Percentiles rank a stretch among this genome's conserved stretches.
Conservation (phyloP, 1,284 basidiomycete species). For the Puccinia brachypodii region DNA sequence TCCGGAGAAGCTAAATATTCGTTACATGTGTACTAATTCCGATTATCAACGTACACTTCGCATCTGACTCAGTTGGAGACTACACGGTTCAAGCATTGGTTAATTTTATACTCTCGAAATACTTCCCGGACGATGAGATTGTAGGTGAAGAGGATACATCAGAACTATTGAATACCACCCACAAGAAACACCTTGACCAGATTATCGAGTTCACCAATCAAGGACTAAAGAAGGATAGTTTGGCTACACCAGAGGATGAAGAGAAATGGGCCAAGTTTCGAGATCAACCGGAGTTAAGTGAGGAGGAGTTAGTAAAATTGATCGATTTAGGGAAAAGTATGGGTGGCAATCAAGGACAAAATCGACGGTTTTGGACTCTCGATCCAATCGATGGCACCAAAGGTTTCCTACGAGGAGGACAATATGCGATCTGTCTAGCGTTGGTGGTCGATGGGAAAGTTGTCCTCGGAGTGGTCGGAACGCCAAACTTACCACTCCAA, state of each 20-base stretch:
- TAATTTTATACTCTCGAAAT: slow-evolving; percentile 67
- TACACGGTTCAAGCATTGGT: slow-evolving; percentile 87
- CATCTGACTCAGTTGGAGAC: slow-evolving; percentile 71
- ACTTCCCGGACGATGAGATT: slow-evolving; percentile 83
- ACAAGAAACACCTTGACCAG: slow-evolving; percentile 8
- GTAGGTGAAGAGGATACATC: slow-evolving; percentile 93
- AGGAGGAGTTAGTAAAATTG: slow-evolving; percentile 7
- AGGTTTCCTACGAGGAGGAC: slow-evolving; percentile 91
- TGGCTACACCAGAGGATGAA: slow-evolving; percentile 19
- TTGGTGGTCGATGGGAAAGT: slow-evolving; percentile 82
- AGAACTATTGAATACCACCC: slow-evolving; percentile 62
- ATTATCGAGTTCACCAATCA: slow-evolving; percentile 34
- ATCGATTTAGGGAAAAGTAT: slow-evolving; percentile 18
- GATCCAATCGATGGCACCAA: slow-evolving; percentile 92
- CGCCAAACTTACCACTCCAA: slow-evolving; percentile 73
- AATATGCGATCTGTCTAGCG: slow-evolving; percentile 94
- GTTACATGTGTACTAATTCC: not conserved
- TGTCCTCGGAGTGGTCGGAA: slow-evolving; percentile 87
- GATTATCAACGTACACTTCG: not conserved
- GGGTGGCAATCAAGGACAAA: not conserved
- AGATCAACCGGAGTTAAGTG: not conserved
- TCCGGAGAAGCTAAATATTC: not conserved
- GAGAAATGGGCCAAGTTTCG: not conserved
- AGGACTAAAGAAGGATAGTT: slow-evolving; percentile 13
- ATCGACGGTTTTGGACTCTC: slow-evolving; percentile 77